Conservation (phyloP, 2,329 filamentous ascomycete species). For the Tolypocladium tropicale region DNA sequence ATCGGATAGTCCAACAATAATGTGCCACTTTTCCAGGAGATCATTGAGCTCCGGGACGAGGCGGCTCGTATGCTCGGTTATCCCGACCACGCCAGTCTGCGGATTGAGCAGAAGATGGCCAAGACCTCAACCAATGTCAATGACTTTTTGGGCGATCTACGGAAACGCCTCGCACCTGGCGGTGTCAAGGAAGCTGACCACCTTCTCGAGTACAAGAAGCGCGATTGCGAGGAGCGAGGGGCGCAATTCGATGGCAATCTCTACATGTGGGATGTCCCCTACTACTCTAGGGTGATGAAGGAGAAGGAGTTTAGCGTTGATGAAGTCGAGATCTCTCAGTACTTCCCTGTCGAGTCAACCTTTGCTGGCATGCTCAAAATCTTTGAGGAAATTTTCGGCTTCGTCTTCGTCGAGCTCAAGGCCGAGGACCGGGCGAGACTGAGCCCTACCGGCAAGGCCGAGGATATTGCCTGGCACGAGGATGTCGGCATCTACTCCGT, state of each 20-base stretch:
- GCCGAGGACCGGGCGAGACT: conserved; percentile 54
- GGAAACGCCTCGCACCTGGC: conserved; percentile 54
- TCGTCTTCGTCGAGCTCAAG: conserved; percentile 65
- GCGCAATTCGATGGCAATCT: conserved; percentile 56
- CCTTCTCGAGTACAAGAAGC: conserved; percentile 65
- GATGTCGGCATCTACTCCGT: conserved; percentile 78
- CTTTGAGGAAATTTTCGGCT: conserved; percentile 72
- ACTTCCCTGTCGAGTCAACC: conserved; percentile 68
- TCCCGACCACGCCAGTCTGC: conserved; percentile 63
- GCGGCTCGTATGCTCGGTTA: conserved; percentile 69
- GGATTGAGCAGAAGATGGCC: conserved; percentile 78
- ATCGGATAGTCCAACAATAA: conserved; percentile 52
- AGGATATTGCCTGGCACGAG: conserved; percentile 71
- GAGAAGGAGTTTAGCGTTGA: conserved; percentile 74
- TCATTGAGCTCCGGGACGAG: conserved; percentile 66
- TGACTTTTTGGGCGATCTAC: conserved; percentile 62
- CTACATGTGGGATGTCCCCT: conserved; percentile 75
- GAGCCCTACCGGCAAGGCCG: conserved; percentile 56
- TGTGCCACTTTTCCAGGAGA: conserved; percentile 62
- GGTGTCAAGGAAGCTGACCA: conserved; percentile 60
- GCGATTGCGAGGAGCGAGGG: conserved; percentile 50
- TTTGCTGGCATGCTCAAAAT: conserved; percentile 72
- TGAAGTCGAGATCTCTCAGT: conserved; percentile 71
- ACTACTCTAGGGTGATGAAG: conserved; percentile 70
- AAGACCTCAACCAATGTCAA: conserved; percentile 64